Evolutionary conservation across 305 asterid species (phyloP).

Genomic region (Fraxinus baroniana): DNA sequence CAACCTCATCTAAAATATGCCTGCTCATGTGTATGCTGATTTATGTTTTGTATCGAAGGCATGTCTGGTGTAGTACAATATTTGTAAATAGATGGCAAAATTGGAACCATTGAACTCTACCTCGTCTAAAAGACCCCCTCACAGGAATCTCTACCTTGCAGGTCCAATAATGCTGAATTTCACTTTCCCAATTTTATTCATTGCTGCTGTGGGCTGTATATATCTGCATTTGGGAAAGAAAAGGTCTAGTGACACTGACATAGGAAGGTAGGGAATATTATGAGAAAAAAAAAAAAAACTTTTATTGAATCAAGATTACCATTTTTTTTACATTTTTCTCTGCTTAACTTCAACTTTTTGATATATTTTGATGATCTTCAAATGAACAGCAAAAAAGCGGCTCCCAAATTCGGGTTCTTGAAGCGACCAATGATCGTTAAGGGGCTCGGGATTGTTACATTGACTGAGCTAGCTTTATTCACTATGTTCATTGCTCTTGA

Average conservation of each 20-base stretch:
- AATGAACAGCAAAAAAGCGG: conserved; percentile 25
- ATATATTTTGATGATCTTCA: conserved; percentile 10
- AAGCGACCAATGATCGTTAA: conserved; percentile 68
- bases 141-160: conserved; percentile 22
- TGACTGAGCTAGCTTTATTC: conserved; percentile 60
- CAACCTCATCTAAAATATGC: not conserved
- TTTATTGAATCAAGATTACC: not conserved
- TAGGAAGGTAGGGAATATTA: conserved; percentile 32
- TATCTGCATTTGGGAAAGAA: conserved; percentile 72
- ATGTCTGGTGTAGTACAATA: not conserved
- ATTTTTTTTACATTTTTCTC: not conserved
- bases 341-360: not conserved
- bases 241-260: conserved; percentile 8
- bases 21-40: not conserved
- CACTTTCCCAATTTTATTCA: conserved; percentile 87
- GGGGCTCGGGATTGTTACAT: conserved; percentile 67
- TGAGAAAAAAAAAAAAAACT: not conserved
- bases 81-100: not conserved
- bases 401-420: conserved; percentile 40
- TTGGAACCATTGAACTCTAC: not conserved
- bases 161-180: conserved; percentile 92
- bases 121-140: not conserved
- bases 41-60: not conserved
- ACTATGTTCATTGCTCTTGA: conserved; percentile 68
- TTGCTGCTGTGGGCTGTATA: conserved; percentile 84